Evolutionary conservation across 495 filamentous ascomycete species (phyloP), one percentile per base, ranked within the genome.

Genomic region (Talaromyces nanjingensis): DNA sequence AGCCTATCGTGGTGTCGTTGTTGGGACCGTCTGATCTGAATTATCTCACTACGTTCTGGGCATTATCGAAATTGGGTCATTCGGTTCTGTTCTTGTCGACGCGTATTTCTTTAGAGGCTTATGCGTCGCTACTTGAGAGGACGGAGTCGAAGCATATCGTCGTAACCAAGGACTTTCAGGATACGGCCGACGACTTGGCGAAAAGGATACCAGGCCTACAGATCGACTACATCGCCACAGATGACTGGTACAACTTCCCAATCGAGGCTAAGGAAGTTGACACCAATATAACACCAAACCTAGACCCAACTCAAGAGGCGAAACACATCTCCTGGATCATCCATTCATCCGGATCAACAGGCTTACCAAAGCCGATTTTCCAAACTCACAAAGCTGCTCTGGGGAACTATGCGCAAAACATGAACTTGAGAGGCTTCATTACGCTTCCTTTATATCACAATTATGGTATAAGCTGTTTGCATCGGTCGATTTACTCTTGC

Each of bases 361-460:
- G 76, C 0, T 67, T 68, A 33, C 76, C 75, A 1, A 78, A 78
- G 37, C 77, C 76, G 0, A 75, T 77, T 39, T 74, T 75, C 63
- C 74, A 79, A 49, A 80, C 77, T 3, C 75, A 82, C 52, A 63
- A 68, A 2, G 74, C 72, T 11, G 72, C 73, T 14, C 61, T 80
- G 20, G 68, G 68, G 55, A 78, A 79, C 63, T 81, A 77, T 64
- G 71, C 72, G 24, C 73, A 74, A 27, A 77, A 74, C 59, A 75
- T 66, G 64, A 67, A 67, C 0, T 56, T 81, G 6, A 73, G 71
- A 24, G 77, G 79, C 0, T 83, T 85, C 62, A 76, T 78, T 59
- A 81, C 82, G 0, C 69, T 84, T 3, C 84, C 83, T 5, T 73
- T 84, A 33, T 86, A 77, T 49, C 83, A 86, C 34, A 76, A 74